A percentile compares a stretch with the other conserved stretches of the same genome.
Conservation (phyloP, 192 early-diverging fungal genomes). For the Paraglomus brasilianum region DNA sequence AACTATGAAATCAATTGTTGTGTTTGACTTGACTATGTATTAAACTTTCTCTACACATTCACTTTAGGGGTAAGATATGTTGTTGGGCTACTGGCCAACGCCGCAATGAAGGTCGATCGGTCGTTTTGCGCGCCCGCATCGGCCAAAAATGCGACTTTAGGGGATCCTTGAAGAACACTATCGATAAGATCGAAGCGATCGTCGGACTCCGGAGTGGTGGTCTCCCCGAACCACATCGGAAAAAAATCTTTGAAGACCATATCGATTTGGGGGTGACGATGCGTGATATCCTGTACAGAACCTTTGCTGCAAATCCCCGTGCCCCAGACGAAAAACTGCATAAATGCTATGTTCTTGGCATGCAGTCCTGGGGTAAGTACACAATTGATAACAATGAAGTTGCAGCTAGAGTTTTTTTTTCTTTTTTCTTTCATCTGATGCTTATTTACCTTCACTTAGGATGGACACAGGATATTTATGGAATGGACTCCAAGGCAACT, state of each 20-base stretch:
- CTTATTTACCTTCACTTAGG: too few relatives aligned
- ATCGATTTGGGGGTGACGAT: slow-evolving; percentile 26
- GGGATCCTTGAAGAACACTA: slow-evolving; percentile 30
- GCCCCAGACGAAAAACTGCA: slow-evolving; percentile 30
- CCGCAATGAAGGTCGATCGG: slow-evolving; percentile 33
- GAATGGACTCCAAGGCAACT: slow-evolving; percentile 10
- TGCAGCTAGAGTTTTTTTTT: neutral
- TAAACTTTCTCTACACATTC: too few relatives aligned
- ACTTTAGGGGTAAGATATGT: slow-evolving; percentile 34
- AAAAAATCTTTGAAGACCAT: slow-evolving; percentile 26
- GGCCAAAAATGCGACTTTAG: slow-evolving; percentile 33
- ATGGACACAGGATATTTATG: slow-evolving; percentile 9
- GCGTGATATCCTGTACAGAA: slow-evolving; percentile 29
- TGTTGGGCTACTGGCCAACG: slow-evolving; percentile 31
- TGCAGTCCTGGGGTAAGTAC: slow-evolving; percentile 34
- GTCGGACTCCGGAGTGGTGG: slow-evolving; percentile 33
- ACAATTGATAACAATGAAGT: slow-evolving; percentile 26
- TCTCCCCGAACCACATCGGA: slow-evolving; percentile 34
- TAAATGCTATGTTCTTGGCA: slow-evolving; percentile 29
- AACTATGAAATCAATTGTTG: slow-evolving; percentile 13
- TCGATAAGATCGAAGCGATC: slow-evolving; percentile 33
- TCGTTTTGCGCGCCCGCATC: slow-evolving; percentile 24
- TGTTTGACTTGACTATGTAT: slow-evolving; percentile 18
- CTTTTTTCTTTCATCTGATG: slow-evolving; percentile 12
- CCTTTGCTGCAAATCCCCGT: slow-evolving; percentile 25